phyloP scores from a whole-genome alignment of 1,284 basidiomycete genomes.

The Sporisorium iseilematis-ciliati region DNA sequence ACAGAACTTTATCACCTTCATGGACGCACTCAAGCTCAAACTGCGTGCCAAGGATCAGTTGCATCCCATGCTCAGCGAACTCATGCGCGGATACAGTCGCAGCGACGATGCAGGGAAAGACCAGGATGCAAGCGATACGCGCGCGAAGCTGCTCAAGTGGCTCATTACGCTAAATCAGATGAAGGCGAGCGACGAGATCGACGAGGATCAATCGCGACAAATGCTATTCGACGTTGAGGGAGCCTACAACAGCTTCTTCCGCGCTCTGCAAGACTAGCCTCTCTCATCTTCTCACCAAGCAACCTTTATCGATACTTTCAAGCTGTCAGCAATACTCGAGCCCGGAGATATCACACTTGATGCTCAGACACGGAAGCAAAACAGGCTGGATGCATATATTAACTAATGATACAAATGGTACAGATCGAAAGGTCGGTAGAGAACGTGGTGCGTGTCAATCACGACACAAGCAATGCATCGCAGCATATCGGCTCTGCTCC shows the following conservation, averaged over 20 bases:
- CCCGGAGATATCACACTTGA: background rate
- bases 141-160: constrained; percentile 93
- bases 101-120: constrained; percentile 74
- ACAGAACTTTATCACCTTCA: constrained; percentile 94
- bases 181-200: constrained; percentile 96
- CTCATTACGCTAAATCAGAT: constrained; percentile 95
- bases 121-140: constrained; percentile 91
- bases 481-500: background rate
- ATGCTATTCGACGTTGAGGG: constrained; percentile 96
- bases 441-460: constrained; percentile 5
- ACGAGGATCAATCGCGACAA: constrained; percentile 95
- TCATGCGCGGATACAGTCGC: constrained; percentile 79
- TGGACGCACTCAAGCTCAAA: constrained; percentile 94
- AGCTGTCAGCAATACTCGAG: background rate
- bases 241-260: constrained; percentile 95
- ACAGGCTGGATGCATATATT: background rate
- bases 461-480: constrained; percentile 17
- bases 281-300: background rate
- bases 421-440: background rate
- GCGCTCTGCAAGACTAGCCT: constrained; percentile 75
- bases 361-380: background rate
- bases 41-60: constrained; percentile 95
- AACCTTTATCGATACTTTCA: background rate
- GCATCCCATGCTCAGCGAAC: constrained; percentile 91
- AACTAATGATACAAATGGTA: constrained; percentile 13